phyloP scores from a whole-genome alignment of 208 protist genomes.

The Borovskyia barvae region DNA sequence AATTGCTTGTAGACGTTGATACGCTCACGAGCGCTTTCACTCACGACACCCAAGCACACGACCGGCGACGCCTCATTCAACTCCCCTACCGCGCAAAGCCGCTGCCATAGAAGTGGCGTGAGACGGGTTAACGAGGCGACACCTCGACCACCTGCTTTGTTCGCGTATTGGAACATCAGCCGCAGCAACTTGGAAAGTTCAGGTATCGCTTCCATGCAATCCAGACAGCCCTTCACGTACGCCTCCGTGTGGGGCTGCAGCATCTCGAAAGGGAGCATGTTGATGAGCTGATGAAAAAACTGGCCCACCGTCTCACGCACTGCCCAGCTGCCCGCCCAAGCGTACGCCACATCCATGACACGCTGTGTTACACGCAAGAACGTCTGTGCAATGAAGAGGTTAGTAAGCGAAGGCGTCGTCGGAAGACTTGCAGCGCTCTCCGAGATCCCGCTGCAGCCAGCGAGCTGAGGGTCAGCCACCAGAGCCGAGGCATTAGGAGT shows the following conservation, averaged over 20 bases:
- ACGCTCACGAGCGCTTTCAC: conserved; percentile 56
- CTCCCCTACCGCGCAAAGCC: conserved; percentile 36
- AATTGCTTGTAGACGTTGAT: conserved; percentile 70
- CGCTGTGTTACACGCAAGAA: conserved; percentile 44
- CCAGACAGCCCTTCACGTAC: conserved; percentile 48
- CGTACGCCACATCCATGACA: conserved; percentile 33
- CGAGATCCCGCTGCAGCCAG: neutral
- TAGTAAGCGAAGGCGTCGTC: conserved; percentile 1
- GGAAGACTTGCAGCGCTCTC: neutral
- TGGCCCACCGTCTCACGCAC: conserved; percentile 57
- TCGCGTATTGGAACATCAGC: conserved; percentile 61
- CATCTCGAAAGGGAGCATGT: conserved; percentile 52
- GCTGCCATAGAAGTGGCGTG: conserved; percentile 45
- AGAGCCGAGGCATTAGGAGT: conserved; percentile 3
- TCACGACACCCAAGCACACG: conserved; percentile 57
- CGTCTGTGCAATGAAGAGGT: conserved; percentile 20
- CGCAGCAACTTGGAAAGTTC: conserved; percentile 68
- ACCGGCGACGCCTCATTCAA: conserved; percentile 36
- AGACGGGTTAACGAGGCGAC: conserved; percentile 28
- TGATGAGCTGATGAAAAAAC: conserved; percentile 66
- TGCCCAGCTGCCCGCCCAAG: conserved; percentile 26
- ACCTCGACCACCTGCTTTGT: conserved; percentile 39
- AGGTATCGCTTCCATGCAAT: conserved; percentile 51
- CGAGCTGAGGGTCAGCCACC: neutral
- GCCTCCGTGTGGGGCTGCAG: conserved; percentile 35